Evolutionary conservation across 1,284 basidiomycete genomes (phyloP), one percentile per base, ranked within the genome.

Genomic region (Pascua sp.): DNA sequence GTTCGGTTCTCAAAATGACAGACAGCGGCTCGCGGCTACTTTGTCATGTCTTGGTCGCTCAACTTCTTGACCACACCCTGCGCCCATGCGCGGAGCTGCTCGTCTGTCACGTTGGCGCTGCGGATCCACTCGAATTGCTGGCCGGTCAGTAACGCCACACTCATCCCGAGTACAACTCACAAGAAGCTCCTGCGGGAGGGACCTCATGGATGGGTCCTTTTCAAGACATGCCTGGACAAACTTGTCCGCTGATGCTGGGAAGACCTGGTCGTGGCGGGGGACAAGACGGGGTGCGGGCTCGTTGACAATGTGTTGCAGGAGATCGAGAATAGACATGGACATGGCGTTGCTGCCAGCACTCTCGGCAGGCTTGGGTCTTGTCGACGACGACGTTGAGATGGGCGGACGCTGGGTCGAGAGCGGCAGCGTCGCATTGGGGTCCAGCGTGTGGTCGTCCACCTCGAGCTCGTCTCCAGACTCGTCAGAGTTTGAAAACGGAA

Each of bases 221-320:
- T 86, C 69, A 72, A 96, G 76, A 77, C 91, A 95, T 37, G 83
- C 84, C 69, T 92, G 87, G 43, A 93, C 85, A 60, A 94, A 93
- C 47, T 82, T 81, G 55, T 87, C 86, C 2, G 90, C 89, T 67
- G 85, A 81, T 52, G 74, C 76, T 8, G 85, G 85, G 79, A 88
- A 32, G 24, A 7, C 11, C 32, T 53, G 58, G 43, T 61, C 59
- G 11, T 51, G 56, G 49, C 53, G 51, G 63, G 86, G 81, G 13
- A 84, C 84, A 55, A 97, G 77, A 66, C 84, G 80, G 37, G 93
- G 93, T 37, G 93, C 91, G 16, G 93, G 91, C 76, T 97, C 93
- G 68, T 95, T 93, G 58, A 98, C 96, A 68, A 98, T 98, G 70
- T 97, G 92, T 70, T 98, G 95, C 69, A 98, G 81, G 41, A 98